phyloP scores from a whole-genome alignment of 164 flowering plant species.

The Macadamia integrifolia region DNA sequence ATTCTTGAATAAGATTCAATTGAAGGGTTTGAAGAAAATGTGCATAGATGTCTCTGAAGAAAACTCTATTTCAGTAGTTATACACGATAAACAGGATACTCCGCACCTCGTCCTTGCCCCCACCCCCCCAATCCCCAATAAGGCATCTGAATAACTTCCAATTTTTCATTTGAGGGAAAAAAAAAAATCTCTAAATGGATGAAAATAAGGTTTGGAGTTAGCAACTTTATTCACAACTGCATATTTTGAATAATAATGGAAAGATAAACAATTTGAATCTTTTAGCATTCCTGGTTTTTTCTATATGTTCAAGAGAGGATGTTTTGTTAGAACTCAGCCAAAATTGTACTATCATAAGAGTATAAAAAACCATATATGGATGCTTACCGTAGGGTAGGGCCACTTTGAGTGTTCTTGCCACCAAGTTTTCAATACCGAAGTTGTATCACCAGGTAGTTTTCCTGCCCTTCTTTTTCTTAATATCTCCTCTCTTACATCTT shows the following conservation, averaged over 20 bases:
- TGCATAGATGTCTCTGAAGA: too few species aligned
- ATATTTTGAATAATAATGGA: not conserved
- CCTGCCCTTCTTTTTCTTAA: constrained; percentile 84
- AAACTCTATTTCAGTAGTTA: too few species aligned
- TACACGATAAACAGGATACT: too few species aligned
- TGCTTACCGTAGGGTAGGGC: constrained; percentile 90
- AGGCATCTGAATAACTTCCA: not conserved
- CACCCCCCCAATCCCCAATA: too few species aligned
- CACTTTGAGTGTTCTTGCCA: constrained; percentile 88
- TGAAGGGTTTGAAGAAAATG: too few species aligned
- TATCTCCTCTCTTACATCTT: constrained; percentile 88
- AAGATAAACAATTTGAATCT: not conserved
- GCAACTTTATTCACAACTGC: not conserved
- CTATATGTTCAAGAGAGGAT: too few species aligned
- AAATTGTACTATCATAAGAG: not conserved
- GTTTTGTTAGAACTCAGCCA: not conserved
- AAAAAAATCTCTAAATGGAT: too few species aligned
- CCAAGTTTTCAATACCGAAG: constrained; percentile 74
- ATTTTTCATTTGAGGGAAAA: not conserved
- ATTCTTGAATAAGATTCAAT: too few species aligned
- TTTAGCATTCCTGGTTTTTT: not conserved
- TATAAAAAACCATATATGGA: not conserved
- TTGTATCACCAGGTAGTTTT: constrained; percentile 84
- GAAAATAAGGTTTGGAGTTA: too few species aligned
- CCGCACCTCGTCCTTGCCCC: too few species aligned